phyloP scores from a whole-genome alignment of 768 basidiomycete genomes.

The Goffeauzyma gilvescens region DNA sequence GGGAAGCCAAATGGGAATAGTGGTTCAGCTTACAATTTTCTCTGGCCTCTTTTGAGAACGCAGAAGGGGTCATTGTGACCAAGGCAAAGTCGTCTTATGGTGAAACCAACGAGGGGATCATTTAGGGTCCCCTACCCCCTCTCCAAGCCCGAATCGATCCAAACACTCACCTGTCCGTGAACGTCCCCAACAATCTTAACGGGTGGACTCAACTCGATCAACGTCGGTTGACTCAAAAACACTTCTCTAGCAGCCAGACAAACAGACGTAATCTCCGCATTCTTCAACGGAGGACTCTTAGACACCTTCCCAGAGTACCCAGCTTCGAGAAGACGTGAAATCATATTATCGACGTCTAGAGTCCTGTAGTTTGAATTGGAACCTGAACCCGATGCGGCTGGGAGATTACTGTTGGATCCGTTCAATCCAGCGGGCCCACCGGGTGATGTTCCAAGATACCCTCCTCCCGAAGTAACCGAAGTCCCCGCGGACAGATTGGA shows the following conservation, averaged over 20 bases:
- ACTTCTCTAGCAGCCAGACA: slow-evolving; percentile 92
- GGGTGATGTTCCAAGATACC: neutral
- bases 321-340: slow-evolving; percentile 80
- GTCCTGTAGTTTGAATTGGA: neutral
- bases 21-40: neutral
- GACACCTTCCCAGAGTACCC: slow-evolving; percentile 96
- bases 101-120: no score
- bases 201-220: slow-evolving; percentile 89
- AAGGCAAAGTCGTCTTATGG: no score
- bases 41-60: neutral
- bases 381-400: neutral
- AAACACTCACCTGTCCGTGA: slow-evolving; percentile 52
- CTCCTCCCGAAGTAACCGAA: neutral
- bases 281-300: slow-evolving; percentile 77
- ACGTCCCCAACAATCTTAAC: slow-evolving; percentile 99
- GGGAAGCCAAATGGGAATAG: neutral
- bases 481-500: slow-evolving; percentile 5
- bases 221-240: slow-evolving; percentile 85
- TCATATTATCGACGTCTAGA: slow-evolving; percentile 95
- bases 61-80: no score
- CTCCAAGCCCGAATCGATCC: no score
- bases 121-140: no score
- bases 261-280: slow-evolving; percentile 79
- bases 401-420: neutral
- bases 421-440: neutral